Base-by-base conservation (phyloP, 495 filamentous ascomycete genomes). In the Penicillium desertorum region DNA sequence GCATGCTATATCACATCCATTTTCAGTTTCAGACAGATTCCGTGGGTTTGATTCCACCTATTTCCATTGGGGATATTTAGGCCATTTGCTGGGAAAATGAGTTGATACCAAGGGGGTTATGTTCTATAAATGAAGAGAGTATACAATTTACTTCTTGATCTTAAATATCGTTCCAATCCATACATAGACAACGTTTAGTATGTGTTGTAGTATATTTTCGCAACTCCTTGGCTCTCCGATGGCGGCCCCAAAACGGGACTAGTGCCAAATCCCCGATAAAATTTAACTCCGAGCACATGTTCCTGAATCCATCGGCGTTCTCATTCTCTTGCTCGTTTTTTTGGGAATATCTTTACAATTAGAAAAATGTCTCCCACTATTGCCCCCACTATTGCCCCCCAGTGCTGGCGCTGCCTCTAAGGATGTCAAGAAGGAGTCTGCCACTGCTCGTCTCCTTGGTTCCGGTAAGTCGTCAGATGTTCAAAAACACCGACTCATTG, bases 371-470 rank as follows among this genome's bases (percentile, higher is more conserved):
- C 80, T 69, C 79, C 81, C 50, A 70, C 75, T 54, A 60, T 79
- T 49, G 73, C 71, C 53, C 79, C 81, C 49, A 70, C 75, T 54
- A 60, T 79, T 49, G 73, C 70, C 54, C 62, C 62, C 71, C 54
- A 73, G 73, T 62, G 73, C 75, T 62, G 77, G 76, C 55, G 72
- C 79, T 60, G 79, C 80, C 44, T 76, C 86, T 17, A 87, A 83
- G 69, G 82, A 82, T 70, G 79, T 82, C 63, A 89, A 95, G 84
- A 94, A 83, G 75, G 94, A 99, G 78, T 96, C 91, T 17, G 88
- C 89, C 56, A 69, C 87, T 65, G 93, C 95, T 57, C 83, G 94
- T 71, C 73, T 99, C 58, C 74, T 96, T 61, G 94, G 94, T 62
- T 96, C 94, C 53, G 94, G 94, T 96, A 84, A 47, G 82, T 63